Percentiles rank a stretch among this genome's conserved stretches.
phyloP scores from a whole-genome alignment of 306 rosid species.

The Malus orientalis region DNA sequence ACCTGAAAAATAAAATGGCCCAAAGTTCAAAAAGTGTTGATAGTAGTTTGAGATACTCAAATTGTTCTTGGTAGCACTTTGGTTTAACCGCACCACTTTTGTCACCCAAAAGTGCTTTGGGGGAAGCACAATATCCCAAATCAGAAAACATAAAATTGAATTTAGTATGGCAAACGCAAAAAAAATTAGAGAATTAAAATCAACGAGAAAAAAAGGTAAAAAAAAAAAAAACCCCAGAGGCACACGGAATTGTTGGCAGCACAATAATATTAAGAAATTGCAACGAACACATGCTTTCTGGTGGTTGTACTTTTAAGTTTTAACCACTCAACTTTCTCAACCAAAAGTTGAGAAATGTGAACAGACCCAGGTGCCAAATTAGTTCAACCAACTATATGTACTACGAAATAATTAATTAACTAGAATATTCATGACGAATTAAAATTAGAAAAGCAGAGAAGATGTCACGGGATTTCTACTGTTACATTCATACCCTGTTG shows the following conservation, averaged over 20 bases:
- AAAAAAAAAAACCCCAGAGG: neutral
- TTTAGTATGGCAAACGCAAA: neutral
- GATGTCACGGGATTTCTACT: neutral
- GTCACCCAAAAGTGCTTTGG: too few species aligned
- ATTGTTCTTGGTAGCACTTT: too few species aligned
- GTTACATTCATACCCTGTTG: constrained; percentile 34
- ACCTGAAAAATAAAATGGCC: constrained; percentile 30
- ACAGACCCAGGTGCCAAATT: neutral
- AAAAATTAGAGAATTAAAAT: neutral
- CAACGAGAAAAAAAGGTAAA: neutral
- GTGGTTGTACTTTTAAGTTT: neutral
- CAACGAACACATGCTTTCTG: neutral
- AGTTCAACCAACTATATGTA: neutral
- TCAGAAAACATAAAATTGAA: neutral
- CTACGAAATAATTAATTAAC: neutral
- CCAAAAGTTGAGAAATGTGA: neutral
- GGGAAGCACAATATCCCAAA: too few species aligned
- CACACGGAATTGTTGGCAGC: neutral
- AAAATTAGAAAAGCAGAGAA: neutral
- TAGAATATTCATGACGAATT: neutral
- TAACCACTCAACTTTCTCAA: neutral
- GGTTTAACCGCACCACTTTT: too few species aligned
- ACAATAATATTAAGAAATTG: neutral
- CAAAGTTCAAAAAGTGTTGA: too few species aligned
- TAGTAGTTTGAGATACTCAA: too few species aligned